Conservation (phyloP, 1,284 basidiomycete genomes). For the Pisolithus thermaeus region DNA sequence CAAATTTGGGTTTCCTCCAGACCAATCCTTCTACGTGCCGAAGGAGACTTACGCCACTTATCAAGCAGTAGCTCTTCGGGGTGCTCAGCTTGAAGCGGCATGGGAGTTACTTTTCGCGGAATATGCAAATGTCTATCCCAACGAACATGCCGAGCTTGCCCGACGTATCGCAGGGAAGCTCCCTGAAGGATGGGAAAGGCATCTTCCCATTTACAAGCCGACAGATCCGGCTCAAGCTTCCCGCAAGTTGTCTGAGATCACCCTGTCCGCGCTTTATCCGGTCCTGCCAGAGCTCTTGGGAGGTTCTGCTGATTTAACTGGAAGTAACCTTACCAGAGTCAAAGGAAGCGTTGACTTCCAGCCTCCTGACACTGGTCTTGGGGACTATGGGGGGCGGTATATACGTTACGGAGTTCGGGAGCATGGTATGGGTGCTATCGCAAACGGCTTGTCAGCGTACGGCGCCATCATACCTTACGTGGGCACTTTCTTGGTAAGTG, state of each 20-base stretch:
- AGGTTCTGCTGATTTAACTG: constrained; percentile 91
- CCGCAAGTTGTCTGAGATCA: constrained; percentile 90
- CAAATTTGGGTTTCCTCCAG: constrained; percentile 80
- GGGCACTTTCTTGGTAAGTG: constrained; percentile 77
- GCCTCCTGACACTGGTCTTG: constrained; percentile 79
- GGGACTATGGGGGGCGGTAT: constrained; percentile 83
- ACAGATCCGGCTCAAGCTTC: constrained; percentile 83
- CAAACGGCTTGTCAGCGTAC: constrained; percentile 85
- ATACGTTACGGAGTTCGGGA: constrained; percentile 97
- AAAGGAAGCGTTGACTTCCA: constrained; percentile 89
- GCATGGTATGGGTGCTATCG: constrained; percentile 95
- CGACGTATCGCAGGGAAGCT: constrained; percentile 83
- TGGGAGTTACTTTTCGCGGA: constrained; percentile 73
- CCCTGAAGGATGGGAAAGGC: constrained; percentile 83
- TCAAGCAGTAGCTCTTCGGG: constrained; percentile 59
- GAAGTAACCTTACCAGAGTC: constrained; percentile 86
- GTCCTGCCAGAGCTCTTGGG: constrained; percentile 81
- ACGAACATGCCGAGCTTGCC: constrained; percentile 80
- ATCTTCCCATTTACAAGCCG: constrained; percentile 78
- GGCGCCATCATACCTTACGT: constrained; percentile 82
- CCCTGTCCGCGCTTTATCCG: constrained; percentile 72
- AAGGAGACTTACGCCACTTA: constrained; percentile 71
- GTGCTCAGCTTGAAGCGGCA: constrained; percentile 66
- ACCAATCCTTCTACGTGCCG: constrained; percentile 78
- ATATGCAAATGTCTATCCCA: constrained; percentile 77